A percentile compares a stretch with the other conserved stretches of the same genome.
Conservation (phyloP, 2,329 filamentous ascomycete genomes). For the Fusarium kyushuense region DNA sequence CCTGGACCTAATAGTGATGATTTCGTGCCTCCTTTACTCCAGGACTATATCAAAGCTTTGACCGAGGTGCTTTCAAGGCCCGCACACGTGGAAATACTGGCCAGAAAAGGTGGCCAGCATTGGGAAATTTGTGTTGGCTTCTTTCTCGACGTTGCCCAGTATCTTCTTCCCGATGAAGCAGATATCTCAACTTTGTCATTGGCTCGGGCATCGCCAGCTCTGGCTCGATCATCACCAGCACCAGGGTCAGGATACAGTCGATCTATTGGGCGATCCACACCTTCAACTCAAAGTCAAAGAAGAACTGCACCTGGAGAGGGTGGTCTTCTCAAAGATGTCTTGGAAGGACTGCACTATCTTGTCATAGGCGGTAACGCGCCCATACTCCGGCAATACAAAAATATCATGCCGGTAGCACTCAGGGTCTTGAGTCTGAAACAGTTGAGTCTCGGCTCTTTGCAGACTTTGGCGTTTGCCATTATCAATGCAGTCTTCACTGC, state of each 20-base stretch:
- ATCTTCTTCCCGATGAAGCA: constrained; percentile 58
- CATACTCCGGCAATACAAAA: constrained; percentile 65
- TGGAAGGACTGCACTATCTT: constrained; percentile 75
- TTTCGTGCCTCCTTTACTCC: constrained; percentile 75
- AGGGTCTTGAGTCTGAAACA: constrained; percentile 71
- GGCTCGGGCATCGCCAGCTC: constrained; percentile 61
- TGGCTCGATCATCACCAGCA: constrained; percentile 61
- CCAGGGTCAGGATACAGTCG: constrained; percentile 50
- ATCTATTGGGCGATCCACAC: constrained; percentile 48
- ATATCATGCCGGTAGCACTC: constrained; percentile 67
- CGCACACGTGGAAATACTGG: constrained; percentile 84
- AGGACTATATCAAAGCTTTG: constrained; percentile 84
- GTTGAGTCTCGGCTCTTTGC: constrained; percentile 70
- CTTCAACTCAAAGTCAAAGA: constrained; percentile 50
- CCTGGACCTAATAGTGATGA: constrained; percentile 70
- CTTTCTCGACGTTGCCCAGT: constrained; percentile 71
- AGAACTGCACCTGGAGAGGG: constrained; percentile 47
- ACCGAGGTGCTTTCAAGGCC: constrained; percentile 76
- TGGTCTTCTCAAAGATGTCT: constrained; percentile 53
- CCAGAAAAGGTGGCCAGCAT: constrained; percentile 64
- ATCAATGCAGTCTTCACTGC: constrained; percentile 78
- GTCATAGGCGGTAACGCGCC: constrained; percentile 76
- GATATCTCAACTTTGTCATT: constrained; percentile 52
- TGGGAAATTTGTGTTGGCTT: constrained; percentile 81
- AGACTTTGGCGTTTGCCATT: constrained; percentile 79